These are phyloP conservation scores for Mycena kentingensis DNA, from an alignment of 768 basidiomycete genomes.

Conservation along the genomic window DNA sequence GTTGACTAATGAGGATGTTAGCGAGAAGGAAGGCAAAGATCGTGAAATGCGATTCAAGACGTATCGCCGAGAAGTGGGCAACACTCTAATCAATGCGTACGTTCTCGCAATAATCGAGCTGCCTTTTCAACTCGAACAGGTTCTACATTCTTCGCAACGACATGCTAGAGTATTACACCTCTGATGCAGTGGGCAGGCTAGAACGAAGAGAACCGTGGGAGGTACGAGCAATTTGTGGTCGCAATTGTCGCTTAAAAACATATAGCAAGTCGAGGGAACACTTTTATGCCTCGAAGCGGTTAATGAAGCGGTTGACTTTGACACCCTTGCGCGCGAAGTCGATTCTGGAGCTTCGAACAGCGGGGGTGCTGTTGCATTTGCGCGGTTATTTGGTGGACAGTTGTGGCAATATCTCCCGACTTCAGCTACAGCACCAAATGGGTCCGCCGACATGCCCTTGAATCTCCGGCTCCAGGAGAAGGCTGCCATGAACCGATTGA, in stretches of 20 bases:
- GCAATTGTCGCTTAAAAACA: neutral
- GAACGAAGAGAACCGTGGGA: slow-evolving; percentile 67
- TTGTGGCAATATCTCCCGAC: slow-evolving; percentile 70
- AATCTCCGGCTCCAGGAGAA: neutral
- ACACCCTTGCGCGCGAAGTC: slow-evolving; percentile 43
- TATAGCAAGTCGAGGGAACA: slow-evolving; percentile 81
- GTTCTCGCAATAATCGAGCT: slow-evolving; percentile 28
- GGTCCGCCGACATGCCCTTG: slow-evolving; percentile 19
- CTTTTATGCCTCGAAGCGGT: slow-evolving; percentile 84
- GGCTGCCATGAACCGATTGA: slow-evolving; percentile 43
- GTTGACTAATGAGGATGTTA: neutral
- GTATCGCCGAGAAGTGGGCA: slow-evolving; percentile 84
- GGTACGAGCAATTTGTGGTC: slow-evolving; percentile 41
- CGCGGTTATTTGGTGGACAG: slow-evolving; percentile 69
- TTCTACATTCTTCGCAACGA: slow-evolving; percentile 87
- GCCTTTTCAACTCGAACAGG: slow-evolving; percentile 36
- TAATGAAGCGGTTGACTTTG: slow-evolving; percentile 78
- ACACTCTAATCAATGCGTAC: slow-evolving; percentile 86
- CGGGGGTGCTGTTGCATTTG: slow-evolving; percentile 31
- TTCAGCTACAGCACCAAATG: slow-evolving; percentile 45
- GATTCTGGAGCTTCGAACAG: neutral
- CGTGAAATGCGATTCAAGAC: slow-evolving; percentile 1
- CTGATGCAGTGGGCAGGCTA: slow-evolving; percentile 60
- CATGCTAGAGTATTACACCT: slow-evolving; percentile 73
- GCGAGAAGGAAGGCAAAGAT: slow-evolving; percentile 4